Percentiles rank a stretch among this genome's conserved stretches.
phyloP scores from a whole-genome alignment of 192 early-diverging fungal species.

The Dissophora globulifera region DNA sequence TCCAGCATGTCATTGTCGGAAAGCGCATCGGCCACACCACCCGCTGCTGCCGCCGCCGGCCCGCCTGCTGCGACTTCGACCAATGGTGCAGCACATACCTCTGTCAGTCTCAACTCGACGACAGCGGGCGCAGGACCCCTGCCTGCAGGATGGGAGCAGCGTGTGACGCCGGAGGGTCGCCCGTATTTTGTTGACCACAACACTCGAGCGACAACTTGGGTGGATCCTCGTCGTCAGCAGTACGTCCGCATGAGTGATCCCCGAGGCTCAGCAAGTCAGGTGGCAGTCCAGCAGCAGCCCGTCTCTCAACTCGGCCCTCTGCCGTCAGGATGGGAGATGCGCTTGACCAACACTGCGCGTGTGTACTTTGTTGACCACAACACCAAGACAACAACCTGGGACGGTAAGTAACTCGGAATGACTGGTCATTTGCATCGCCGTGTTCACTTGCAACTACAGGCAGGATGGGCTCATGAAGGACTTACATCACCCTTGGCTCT shows the following conservation, averaged over 20 bases:
- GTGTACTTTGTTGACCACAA: conserved; percentile 99
- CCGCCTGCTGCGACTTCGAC: conserved; percentile 24
- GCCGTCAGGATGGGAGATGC: conserved; percentile 99
- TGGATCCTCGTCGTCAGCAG: conserved; percentile 82
- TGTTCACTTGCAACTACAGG: too few relatives aligned
- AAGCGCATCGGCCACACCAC: conserved; percentile 2
- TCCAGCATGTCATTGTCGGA: conserved; percentile 23
- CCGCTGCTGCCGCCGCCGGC: conserved; percentile 28
- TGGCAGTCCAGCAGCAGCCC: conserved; percentile 76
- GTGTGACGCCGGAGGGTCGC: conserved; percentile 81
- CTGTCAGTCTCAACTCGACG: conserved; percentile 61
- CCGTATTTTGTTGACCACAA: conserved; percentile 94
- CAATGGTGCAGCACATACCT: conserved; percentile 39
- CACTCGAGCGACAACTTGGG: conserved; percentile 91
- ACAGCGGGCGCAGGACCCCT: conserved; percentile 78
- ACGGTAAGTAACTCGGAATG: conserved; percentile 78
- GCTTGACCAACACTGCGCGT: conserved; percentile 90
- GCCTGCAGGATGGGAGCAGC: conserved; percentile 87
- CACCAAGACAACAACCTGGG: conserved; percentile 98
- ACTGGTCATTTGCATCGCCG: too few relatives aligned
- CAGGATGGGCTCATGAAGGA: too few relatives aligned
- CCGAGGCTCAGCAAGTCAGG: conserved; percentile 63
- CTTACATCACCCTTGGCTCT: too few relatives aligned
- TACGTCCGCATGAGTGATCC: conserved; percentile 65
- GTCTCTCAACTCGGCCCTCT: conserved; percentile 85